Evolutionary conservation across 2,329 filamentous ascomycete genomes (phyloP).

Genomic region (Sporothrix schenckii): DNA sequence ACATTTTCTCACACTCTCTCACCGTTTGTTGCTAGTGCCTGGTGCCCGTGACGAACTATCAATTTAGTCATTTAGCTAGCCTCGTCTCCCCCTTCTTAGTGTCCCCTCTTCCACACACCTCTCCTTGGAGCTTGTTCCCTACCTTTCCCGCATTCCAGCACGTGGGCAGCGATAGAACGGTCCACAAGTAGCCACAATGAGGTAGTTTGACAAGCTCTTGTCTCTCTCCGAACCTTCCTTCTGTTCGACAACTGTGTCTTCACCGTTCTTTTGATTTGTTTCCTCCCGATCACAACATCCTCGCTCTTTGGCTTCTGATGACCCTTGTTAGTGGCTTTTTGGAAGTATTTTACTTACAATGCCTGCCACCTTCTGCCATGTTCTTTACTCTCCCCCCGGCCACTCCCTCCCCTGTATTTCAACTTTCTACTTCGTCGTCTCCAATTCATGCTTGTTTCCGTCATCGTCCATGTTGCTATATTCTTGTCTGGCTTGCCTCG

Average conservation of each 20-base stretch:
- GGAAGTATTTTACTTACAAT: background rate
- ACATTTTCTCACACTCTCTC: background rate
- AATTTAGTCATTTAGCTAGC: background rate
- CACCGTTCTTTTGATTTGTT: slow-evolving; percentile 12
- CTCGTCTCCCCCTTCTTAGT: background rate
- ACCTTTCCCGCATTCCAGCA: background rate
- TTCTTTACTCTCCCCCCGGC: no score
- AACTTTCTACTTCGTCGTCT: background rate
- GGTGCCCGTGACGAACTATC: background rate
- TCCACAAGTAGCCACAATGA: background rate
- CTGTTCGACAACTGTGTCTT: background rate
- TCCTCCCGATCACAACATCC: background rate
- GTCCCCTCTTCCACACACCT: background rate
- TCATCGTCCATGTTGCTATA: background rate
- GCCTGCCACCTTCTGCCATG: background rate
- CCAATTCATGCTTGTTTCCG: background rate
- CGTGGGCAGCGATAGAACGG: slow-evolving; percentile 17
- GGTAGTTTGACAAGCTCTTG: background rate
- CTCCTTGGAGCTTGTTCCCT: slow-evolving; percentile 7
- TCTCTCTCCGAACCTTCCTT: background rate
- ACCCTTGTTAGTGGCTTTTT: background rate
- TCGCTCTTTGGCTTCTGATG: background rate
- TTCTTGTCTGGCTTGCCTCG: background rate
- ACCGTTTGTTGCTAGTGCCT: slow-evolving; percentile 15
- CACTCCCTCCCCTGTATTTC: background rate